phyloP scores from a whole-genome alignment of 108 stramenopile species.

The Skeletonema marinoi region DNA sequence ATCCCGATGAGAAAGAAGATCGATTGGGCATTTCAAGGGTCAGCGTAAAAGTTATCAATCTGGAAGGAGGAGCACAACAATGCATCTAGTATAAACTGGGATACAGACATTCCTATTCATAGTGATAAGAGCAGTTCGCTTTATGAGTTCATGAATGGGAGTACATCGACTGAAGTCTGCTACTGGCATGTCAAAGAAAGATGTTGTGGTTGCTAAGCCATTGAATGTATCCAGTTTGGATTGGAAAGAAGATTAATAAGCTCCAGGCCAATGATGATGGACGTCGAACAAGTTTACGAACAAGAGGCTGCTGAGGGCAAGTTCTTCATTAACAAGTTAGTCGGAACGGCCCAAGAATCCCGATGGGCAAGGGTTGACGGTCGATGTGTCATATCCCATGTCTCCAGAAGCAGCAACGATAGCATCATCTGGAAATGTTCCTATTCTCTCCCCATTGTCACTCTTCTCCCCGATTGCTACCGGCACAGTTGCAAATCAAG shows the following conservation, averaged over 20 bases:
- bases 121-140: conserved; percentile 33
- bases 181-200: conserved; percentile 1
- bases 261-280: background rate
- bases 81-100: conserved; percentile 9
- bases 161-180: background rate
- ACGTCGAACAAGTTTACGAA: conserved; percentile 38
- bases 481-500: conserved; percentile 6
- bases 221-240: conserved; percentile 11
- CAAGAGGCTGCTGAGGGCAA: conserved; percentile 49
- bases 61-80: background rate
- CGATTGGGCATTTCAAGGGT: conserved; percentile 40
- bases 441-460: conserved; percentile 32
- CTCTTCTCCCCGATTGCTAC: conserved; percentile 22
- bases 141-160: conserved; percentile 43
- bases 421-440: conserved; percentile 1
- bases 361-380: background rate
- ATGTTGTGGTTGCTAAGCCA: conserved; percentile 40
- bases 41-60: conserved; percentile 8
- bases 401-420: conserved; percentile 9
- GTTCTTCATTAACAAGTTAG: conserved; percentile 42
- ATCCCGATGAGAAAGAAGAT: conserved; percentile 24
- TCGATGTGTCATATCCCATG: background rate
- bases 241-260: background rate
- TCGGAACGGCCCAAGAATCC: conserved; percentile 6
- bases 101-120: conserved; percentile 10